phyloP scores from a whole-genome alignment of 495 filamentous ascomycete species.

The Aspergillus sparsus region DNA sequence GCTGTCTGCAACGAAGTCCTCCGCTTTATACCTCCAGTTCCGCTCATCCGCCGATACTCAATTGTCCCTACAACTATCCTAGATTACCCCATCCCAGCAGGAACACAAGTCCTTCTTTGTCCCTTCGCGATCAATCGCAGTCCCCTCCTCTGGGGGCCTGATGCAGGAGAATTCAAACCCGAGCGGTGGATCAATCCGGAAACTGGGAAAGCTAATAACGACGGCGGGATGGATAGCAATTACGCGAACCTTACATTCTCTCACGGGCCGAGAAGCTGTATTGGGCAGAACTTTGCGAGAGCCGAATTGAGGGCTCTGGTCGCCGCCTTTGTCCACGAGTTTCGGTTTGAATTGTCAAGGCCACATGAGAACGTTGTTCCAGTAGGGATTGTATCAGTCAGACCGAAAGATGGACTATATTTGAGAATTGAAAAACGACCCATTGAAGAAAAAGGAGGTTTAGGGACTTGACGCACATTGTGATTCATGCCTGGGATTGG shows the following conservation, averaged over 20 bases:
- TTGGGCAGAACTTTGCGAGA: constrained; percentile 6
- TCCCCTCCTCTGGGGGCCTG: constrained; percentile 37
- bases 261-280: constrained; percentile 15
- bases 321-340: neutral
- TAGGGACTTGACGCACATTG: neutral
- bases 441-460: neutral
- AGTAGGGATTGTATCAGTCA: constrained; percentile 6
- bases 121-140: constrained; percentile 35
- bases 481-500: too few species aligned
- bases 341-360: neutral
- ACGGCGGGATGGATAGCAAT: constrained; percentile 8
- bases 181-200: constrained; percentile 40
- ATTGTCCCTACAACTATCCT: constrained; percentile 48
- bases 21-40: constrained; percentile 72
- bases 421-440: neutral
- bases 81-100: constrained; percentile 29
- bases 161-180: constrained; percentile 45
- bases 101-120: constrained; percentile 36
- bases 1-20: constrained; percentile 70
- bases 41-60: constrained; percentile 68
- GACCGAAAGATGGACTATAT: neutral
- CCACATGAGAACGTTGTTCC: neutral
- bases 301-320: constrained; percentile 1
- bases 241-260: constrained; percentile 15
- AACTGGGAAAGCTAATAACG: constrained; percentile 5